These are phyloP conservation scores for Coemansia sp. DNA, from an alignment of 192 early-diverging fungal species.

Conservation along the genomic window DNA sequence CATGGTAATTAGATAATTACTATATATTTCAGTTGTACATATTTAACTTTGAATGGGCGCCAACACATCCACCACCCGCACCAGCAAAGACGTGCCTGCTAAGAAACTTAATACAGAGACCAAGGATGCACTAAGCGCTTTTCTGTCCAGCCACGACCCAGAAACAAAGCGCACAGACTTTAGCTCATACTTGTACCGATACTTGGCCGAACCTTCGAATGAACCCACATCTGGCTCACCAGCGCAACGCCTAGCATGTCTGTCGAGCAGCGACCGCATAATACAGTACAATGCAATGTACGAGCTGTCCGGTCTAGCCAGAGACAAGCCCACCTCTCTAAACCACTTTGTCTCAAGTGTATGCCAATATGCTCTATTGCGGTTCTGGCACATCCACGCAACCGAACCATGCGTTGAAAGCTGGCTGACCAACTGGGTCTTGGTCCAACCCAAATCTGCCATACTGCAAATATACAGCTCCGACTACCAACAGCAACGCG, in stretches of 20 bases:
- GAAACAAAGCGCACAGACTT: neutral
- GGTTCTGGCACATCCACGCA: conserved; percentile 11
- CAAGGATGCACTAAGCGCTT: conserved; percentile 6
- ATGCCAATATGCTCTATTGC: conserved; percentile 11
- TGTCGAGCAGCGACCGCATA: conserved; percentile 15
- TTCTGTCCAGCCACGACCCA: neutral
- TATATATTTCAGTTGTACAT: neutral
- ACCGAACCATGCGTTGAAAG: neutral
- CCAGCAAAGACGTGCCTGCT: neutral
- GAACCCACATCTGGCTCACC: neutral
- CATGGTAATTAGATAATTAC: neutral
- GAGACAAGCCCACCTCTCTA: neutral
- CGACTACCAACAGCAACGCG: conserved; percentile 2
- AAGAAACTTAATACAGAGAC: neutral
- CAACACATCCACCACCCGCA: neutral
- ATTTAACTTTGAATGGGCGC: conserved; percentile 5
- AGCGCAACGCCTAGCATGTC: conserved; percentile 4
- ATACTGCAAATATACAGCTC: conserved; percentile 4
- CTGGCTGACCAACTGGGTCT: conserved; percentile 20
- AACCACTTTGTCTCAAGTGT: conserved; percentile 4
- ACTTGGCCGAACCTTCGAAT: neutral
- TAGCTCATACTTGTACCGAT: conserved; percentile 8
- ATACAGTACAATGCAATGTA: conserved; percentile 8
- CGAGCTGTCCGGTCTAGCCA: conserved; percentile 3
- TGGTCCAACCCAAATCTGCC: conserved; percentile 3